phyloP scores from a whole-genome alignment of 2,329 filamentous ascomycete genomes.

The Emmonsiellopsis sp. region DNA sequence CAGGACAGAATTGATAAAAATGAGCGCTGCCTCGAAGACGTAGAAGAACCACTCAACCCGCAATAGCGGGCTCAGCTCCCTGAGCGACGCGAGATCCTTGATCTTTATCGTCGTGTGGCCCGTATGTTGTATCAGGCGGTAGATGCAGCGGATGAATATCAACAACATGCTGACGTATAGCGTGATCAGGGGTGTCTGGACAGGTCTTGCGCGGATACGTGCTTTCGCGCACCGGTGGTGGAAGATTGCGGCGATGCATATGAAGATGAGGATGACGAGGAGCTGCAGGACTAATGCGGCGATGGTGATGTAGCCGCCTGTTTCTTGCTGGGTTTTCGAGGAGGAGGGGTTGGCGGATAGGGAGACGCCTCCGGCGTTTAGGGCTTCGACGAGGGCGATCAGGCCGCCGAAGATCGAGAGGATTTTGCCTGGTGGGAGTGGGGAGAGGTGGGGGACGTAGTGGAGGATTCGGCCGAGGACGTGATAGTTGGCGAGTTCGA shows the following conservation, averaged over 20 bases:
- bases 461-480: conserved; percentile 51
- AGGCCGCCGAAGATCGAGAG: conserved; percentile 39
- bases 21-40: conserved; percentile 45
- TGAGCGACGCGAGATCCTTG: conserved; percentile 10
- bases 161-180: conserved; percentile 10
- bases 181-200: conserved; percentile 30
- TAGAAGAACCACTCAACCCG: conserved; percentile 51
- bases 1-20: conserved; percentile 42
- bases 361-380: conserved; percentile 42
- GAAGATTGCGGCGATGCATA: conserved; percentile 14
- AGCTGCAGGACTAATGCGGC: conserved; percentile 43
- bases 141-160: conserved; percentile 13
- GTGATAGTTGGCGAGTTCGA: conserved; percentile 54
- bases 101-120: conserved; percentile 6
- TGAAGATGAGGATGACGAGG: conserved; percentile 42
- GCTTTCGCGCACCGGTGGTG: conserved; percentile 31
- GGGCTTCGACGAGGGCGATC: conserved; percentile 39
- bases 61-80: conserved; percentile 34
- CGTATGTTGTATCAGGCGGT: conserved; percentile 21
- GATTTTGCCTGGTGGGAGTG: conserved; percentile 25
- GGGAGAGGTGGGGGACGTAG: conserved; percentile 52
- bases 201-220: conserved; percentile 13
- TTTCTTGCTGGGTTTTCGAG: conserved; percentile 40
- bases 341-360: conserved; percentile 38
- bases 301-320: conserved; percentile 37